A percentile compares a stretch with the other conserved stretches of the same genome.
Conservation (phyloP, 805 yeast species). For the Spathaspora sp. region DNA sequence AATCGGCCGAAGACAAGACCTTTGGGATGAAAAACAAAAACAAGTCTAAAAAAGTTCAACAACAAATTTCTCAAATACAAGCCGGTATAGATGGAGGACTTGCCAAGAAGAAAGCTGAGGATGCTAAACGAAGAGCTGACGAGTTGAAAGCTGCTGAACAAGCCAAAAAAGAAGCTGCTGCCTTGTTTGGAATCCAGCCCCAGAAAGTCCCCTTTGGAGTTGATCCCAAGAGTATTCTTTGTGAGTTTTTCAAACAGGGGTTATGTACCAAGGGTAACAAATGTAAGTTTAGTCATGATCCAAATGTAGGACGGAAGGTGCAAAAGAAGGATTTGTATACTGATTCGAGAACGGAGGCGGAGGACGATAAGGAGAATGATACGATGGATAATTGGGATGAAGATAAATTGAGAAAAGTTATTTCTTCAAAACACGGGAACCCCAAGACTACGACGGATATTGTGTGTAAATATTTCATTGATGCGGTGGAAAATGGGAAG, state of each 20-base stretch:
- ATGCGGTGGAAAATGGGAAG: constrained; percentile 94
- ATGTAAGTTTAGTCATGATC: constrained; percentile 93
- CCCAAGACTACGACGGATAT: constrained; percentile 91
- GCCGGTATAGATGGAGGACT: constrained; percentile 45
- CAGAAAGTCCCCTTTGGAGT: constrained; percentile 96
- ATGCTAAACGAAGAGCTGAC: constrained; percentile 59
- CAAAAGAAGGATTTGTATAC: constrained; percentile 90
- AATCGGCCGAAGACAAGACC: constrained; percentile 77
- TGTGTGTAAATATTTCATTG: constrained; percentile 90
- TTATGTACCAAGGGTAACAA: constrained; percentile 83
- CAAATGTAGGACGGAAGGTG: constrained; percentile 79
- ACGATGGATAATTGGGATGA: constrained; percentile 98
- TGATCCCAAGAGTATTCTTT: constrained; percentile 90
- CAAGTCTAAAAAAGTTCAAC: constrained; percentile 86
- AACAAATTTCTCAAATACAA: constrained; percentile 46
- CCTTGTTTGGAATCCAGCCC: constrained; percentile 63
- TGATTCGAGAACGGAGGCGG: constrained; percentile 62
- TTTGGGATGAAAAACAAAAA: constrained; percentile 96
- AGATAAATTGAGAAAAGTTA: constrained; percentile 83
- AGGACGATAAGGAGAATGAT: constrained; percentile 62
- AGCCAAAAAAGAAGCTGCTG: constrained; percentile 84
- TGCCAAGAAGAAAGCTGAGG: constrained; percentile 72
- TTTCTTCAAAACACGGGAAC: constrained; percentile 90
- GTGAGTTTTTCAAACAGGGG: constrained; percentile 81
- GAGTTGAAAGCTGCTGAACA: constrained; percentile 89